Evolutionary conservation across 2,329 filamentous ascomycete genomes (phyloP), one percentile per base, ranked within the genome.

Genomic region (Thyridium curvatum): DNA sequence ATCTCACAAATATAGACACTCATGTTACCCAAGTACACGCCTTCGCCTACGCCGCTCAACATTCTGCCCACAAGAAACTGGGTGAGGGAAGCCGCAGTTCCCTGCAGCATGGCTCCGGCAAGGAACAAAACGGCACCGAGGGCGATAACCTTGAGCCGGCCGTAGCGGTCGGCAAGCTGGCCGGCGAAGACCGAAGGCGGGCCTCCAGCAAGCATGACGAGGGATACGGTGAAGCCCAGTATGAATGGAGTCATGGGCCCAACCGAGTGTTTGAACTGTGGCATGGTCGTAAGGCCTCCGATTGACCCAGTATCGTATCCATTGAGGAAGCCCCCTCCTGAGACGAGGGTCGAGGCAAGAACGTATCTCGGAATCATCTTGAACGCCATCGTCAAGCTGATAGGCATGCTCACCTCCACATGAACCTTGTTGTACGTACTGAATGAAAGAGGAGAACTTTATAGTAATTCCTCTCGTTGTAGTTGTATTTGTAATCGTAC

Each of bases 131-230:
- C 55, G 0, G 76, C 74, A 3, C 74, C 64, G 13, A 82, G 63
- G 35, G 82, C 58, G 39, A 82, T 74, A 3, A 68, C 66, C 1
- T 81, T 78, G 2, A 81, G 41, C 0, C 72, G 66, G 0, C 77
- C 77, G 31, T 64, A 62, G 39, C 68, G 70, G 43, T 82, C 77
- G 1, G 72, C 76, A 15, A 82, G 49, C 35, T 77, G 59, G 8
- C 74, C 77, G 0, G 78, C 77, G 3, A 76, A 58, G 33, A 82
- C 66, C 18, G 75, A 69, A 0, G 70, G 68, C 1, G 74, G 77
- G 2, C 77, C 72, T 0, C 70, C 74, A 50, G 86, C 85, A 46
- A 84, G 66, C 42, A 86, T 77, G 2, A 81, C 70, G 3, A 86
- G 62, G 13, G 77, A 80, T 4, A 83, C 75, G 2, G 74, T 69